Conservation (phyloP, 768 basidiomycete genomes). For the Rossbeevera mucosa region DNA sequence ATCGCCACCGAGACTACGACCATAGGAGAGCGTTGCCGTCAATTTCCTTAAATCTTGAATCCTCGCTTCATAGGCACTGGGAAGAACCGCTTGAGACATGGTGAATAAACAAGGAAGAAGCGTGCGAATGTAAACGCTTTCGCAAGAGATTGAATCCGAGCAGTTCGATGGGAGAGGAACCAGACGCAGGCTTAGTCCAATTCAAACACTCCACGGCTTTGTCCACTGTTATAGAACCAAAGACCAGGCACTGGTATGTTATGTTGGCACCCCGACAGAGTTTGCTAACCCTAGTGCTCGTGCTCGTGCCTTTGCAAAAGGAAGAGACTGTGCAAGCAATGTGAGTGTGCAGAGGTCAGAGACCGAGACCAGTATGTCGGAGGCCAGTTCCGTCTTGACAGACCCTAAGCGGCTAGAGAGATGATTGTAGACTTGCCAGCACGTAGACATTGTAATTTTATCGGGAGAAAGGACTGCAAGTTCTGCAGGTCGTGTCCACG, state of each 20-base stretch:
- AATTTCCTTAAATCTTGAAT: slow-evolving; percentile 39
- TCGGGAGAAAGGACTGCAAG: slow-evolving; percentile 35
- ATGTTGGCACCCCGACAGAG: slow-evolving; percentile 33
- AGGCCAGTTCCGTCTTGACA: slow-evolving; percentile 7
- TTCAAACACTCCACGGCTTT: slow-evolving; percentile 45
- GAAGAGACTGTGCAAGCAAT: slow-evolving; percentile 43
- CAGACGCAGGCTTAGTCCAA: slow-evolving; percentile 6
- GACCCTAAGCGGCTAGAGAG: slow-evolving; percentile 33
- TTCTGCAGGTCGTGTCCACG: slow-evolving; percentile 51
- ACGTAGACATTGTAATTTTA: slow-evolving; percentile 30
- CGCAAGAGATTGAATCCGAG: slow-evolving; percentile 50
- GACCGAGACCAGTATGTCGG: slow-evolving; percentile 38
- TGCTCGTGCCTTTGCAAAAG: slow-evolving; percentile 39
- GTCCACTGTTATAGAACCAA: slow-evolving; percentile 48
- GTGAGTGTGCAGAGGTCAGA: slow-evolving; percentile 57
- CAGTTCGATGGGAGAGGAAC: slow-evolving; percentile 40
- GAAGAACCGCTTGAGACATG: slow-evolving; percentile 29
- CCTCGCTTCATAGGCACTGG: slow-evolving; percentile 19
- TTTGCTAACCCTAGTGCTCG: slow-evolving; percentile 28
- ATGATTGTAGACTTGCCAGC: slow-evolving; percentile 52
- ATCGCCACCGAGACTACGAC: slow-evolving; percentile 58
- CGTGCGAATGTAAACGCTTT: slow-evolving; percentile 48
- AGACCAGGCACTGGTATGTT: slow-evolving; percentile 57
- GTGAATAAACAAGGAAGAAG: slow-evolving; percentile 52
- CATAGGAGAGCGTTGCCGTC: slow-evolving; percentile 50